Evolutionary conservation across 2,329 filamentous ascomycete species (phyloP), one percentile per base, ranked within the genome.

Genomic region (Aspergillus sp.): DNA sequence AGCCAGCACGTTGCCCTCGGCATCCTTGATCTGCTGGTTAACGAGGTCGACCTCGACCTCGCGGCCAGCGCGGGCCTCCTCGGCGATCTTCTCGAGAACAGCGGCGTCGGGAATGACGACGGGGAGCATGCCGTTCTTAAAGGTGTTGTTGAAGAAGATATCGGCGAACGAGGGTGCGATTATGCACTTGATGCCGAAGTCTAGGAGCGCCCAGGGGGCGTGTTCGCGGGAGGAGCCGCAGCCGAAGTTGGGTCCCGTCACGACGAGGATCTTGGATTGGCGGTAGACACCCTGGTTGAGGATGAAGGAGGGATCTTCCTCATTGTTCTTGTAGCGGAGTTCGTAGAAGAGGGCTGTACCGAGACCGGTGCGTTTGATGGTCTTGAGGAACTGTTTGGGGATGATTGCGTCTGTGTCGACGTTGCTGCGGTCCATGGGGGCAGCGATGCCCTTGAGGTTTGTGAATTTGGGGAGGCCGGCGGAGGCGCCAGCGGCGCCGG

Each of bases 81-180:
- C 86, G 43, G 91, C 89, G 66, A 98, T 88, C 64, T 83, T 84
- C 48, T 90, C 84, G 4, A 97, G 81, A 34, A 86, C 83, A 1
- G 80, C 82, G 67, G 87, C 79, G 76, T 94, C 87, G 34, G 84
- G 81, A 74, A 98, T 90, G 62, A 84, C 80, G 64, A 98, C 87
- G 52, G 94, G 93, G 66, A 98, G 83, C 95, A 98, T 98, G 82
- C 94, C 94, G 82, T 99, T 99, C 86, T 99, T 98, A 87, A 97
- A 98, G n/a, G 91, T 95, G 84, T 99, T 99, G 87, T 97, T 97
- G 87, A 94, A 96, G 87, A 97, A 97, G 78, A 99, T 99, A 74
- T 96, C 92, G 61, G 90, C 91, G 69, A 87, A 91, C 1, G 91
- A 93, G 1, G 92, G 92, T 1, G 94, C 95, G 69, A 98, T 96